Evolutionary conservation across 2,329 filamentous ascomycete genomes (phyloP).

Genomic region (Pestalotiopsis sp.): DNA sequence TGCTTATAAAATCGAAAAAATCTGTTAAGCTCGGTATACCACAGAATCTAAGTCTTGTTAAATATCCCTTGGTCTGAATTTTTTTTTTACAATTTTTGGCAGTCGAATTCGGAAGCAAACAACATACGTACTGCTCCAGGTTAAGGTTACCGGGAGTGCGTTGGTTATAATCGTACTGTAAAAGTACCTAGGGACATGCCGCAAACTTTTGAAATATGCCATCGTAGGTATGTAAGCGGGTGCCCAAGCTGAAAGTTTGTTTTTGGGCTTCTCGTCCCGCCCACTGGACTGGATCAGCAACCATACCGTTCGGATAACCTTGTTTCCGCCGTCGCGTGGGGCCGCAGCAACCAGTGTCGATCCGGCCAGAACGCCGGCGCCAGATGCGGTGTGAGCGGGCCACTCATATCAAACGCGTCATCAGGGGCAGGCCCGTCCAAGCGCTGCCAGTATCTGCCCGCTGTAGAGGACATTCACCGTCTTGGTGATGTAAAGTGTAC

Average conservation of each 20-base stretch:
- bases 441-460: not conserved
- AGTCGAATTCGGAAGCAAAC: too few relatives aligned
- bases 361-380: constrained; percentile 18
- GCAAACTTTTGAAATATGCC: too few relatives aligned
- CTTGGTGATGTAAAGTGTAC: not conserved
- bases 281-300: constrained; percentile 20
- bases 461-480: not conserved
- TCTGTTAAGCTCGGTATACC: too few relatives aligned
- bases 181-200: too few relatives aligned
- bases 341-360: constrained; percentile 21
- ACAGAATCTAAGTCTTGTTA: too few relatives aligned
- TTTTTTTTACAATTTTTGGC: too few relatives aligned
- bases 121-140: too few relatives aligned
- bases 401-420: constrained; percentile 4
- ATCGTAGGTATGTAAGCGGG: not conserved
- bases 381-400: constrained; percentile 10
- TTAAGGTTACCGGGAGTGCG: too few relatives aligned
- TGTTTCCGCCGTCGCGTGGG: constrained; percentile 22
- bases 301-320: constrained; percentile 27
- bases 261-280: constrained; percentile 1
- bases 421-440: not conserved
- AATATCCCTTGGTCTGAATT: too few relatives aligned
- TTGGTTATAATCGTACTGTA: too few relatives aligned
- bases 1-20: too few relatives aligned
- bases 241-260: not conserved